A percentile compares a stretch with the other conserved stretches of the same genome.
phyloP scores from a whole-genome alignment of 768 basidiomycete species.

The Termitomyces sp. region DNA sequence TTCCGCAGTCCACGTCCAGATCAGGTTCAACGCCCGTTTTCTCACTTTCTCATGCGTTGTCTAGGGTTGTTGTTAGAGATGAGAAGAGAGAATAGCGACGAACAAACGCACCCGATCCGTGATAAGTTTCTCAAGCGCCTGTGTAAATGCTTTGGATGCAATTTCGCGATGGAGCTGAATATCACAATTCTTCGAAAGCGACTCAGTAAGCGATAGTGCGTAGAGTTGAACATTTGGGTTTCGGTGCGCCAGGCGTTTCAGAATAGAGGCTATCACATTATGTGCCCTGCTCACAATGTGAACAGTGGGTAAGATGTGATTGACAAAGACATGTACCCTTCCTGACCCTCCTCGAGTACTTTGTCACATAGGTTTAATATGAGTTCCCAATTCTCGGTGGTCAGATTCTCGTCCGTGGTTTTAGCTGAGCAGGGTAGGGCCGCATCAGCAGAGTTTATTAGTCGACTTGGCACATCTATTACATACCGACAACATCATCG shows the following conservation, averaged over 20 bases:
- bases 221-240: slow-evolving; percentile 97
- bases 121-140: slow-evolving; percentile 80
- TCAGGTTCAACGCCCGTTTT: slow-evolving; percentile 59
- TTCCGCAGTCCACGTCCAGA: slow-evolving; percentile 81
- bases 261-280: slow-evolving; percentile 74
- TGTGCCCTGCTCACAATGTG: slow-evolving; percentile 65
- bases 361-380: slow-evolving; percentile 96
- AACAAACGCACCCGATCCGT: slow-evolving; percentile 68
- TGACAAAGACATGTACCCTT: slow-evolving; percentile 53
- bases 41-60: slow-evolving; percentile 92
- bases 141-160: slow-evolving; percentile 86
- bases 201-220: slow-evolving; percentile 80
- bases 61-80: slow-evolving; percentile 30
- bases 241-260: slow-evolving; percentile 90
- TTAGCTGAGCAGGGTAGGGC: slow-evolving; percentile 56
- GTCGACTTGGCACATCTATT: not conserved
- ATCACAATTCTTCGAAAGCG: slow-evolving; percentile 88
- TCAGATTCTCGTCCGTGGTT: slow-evolving; percentile 96
- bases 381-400: slow-evolving; percentile 93
- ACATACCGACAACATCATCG: slow-evolving; percentile 83
- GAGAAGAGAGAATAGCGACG: not conserved
- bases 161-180: slow-evolving; percentile 80
- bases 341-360: slow-evolving; percentile 82
- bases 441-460: not conserved
- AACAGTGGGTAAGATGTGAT: not conserved